Evolutionary conservation across 2,329 filamentous ascomycete species (phyloP).

Genomic region (Bipolaris sorokiniana): DNA sequence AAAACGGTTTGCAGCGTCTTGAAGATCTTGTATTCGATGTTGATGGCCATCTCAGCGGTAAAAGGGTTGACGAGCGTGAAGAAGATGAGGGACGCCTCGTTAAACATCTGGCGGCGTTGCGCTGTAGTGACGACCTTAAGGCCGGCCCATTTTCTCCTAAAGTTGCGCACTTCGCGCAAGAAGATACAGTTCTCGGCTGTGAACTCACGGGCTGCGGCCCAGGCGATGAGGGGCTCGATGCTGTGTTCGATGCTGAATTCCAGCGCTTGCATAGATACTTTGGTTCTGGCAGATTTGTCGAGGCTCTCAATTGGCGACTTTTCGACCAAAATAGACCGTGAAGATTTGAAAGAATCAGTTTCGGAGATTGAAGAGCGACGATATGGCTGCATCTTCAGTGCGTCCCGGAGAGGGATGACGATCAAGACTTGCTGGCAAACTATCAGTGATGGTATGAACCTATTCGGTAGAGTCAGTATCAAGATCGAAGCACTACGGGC

Average conservation of each 20-base stretch:
- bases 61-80: slow-evolving; percentile 49
- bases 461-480: slow-evolving; percentile 14
- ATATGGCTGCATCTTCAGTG: slow-evolving; percentile 29
- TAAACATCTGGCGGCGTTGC: slow-evolving; percentile 47
- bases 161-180: slow-evolving; percentile 48
- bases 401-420: slow-evolving; percentile 44
- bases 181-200: slow-evolving; percentile 49
- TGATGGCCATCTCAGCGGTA: slow-evolving; percentile 47
- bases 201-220: slow-evolving; percentile 46
- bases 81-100: slow-evolving; percentile 47
- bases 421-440: slow-evolving; percentile 48
- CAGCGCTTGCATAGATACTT: slow-evolving; percentile 47
- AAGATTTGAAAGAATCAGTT: slow-evolving; percentile 37
- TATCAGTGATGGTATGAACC: slow-evolving; percentile 47
- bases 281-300: slow-evolving; percentile 41
- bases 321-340: slow-evolving; percentile 25
- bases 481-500: neutral
- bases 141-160: slow-evolving; percentile 43
- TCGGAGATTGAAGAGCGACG: slow-evolving; percentile 32
- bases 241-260: slow-evolving; percentile 45
- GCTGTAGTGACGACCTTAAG: slow-evolving; percentile 36
- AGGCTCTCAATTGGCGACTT: slow-evolving; percentile 31
- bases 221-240: slow-evolving; percentile 46
- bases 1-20: slow-evolving; percentile 42
- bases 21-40: slow-evolving; percentile 50